A percentile compares a stretch with the other conserved stretches of the same genome.
Conservation (phyloP, 805 yeast genomes). For the Saccharomycopsis amapae region DNA sequence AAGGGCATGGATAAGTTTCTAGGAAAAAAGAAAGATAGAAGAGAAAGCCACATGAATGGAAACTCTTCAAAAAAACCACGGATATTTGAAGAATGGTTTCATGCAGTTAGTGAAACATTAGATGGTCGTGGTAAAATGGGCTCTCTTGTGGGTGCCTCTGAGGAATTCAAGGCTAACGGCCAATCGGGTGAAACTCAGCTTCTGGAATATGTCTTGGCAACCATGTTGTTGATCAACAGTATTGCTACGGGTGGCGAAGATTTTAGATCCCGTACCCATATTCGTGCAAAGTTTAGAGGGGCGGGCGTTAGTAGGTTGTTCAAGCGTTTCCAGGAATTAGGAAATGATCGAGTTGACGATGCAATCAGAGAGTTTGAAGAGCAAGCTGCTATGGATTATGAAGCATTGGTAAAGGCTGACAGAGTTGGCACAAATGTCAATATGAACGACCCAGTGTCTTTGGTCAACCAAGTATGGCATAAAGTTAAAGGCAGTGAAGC, state of each 20-base stretch:
- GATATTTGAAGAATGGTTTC: conserved; percentile 48
- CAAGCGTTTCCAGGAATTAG: conserved; percentile 34
- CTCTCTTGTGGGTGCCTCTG: conserved; percentile 87
- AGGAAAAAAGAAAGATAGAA: not conserved
- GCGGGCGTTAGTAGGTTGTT: conserved; percentile 32
- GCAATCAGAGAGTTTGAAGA: conserved; percentile 24
- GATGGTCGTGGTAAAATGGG: conserved; percentile 89
- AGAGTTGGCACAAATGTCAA: conserved; percentile 42
- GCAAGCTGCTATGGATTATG: conserved; percentile 18
- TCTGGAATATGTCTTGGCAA: conserved; percentile 62
- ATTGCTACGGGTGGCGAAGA: conserved; percentile 40
- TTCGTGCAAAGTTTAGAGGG: conserved; percentile 46
- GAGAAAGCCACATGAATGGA: conserved; percentile 18
- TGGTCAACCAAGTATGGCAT: conserved; percentile 52
- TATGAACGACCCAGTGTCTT: conserved; percentile 65
- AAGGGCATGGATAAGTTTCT: conserved; percentile 17
- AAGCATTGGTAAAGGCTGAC: conserved; percentile 26
- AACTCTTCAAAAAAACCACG: not conserved
- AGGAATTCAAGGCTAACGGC: conserved; percentile 56
- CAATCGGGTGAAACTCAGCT: conserved; percentile 50
- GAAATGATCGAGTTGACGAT: conserved; percentile 30
- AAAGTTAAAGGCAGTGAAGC: conserved; percentile 52
- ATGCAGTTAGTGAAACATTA: conserved; percentile 54
- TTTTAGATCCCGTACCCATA: conserved; percentile 40
- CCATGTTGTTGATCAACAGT: conserved; percentile 64